Base-by-base conservation (phyloP, 169 alveolate species). In the Cryptosporidium canis region DNA sequence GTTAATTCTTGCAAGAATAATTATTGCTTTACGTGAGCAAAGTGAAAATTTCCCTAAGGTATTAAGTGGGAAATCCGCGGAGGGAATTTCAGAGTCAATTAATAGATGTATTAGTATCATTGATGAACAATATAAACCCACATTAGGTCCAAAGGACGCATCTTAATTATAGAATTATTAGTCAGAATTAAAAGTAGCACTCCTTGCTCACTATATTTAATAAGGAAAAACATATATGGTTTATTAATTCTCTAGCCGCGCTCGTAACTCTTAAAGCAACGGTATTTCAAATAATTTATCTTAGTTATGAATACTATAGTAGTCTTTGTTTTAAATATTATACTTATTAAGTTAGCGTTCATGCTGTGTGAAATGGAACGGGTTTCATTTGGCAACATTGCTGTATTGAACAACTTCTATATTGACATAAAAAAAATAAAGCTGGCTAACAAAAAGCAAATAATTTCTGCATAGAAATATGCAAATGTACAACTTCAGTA, bases 1-100 rank as follows among this genome's bases (percentile, higher is more conserved):
- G 14, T 61, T 77, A 35, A 55, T 77, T 77, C 72, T 77, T n/a
- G 56, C 87, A 77, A 77, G 71, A 41, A 77, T 77, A 41, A 77
- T 77, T 27, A 43, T 58, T 77, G 71, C 87, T 12, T 33, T 77
- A 33, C 51, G 71, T 4, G 70, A 55, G 6, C 87, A 61, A 77
- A 55, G 27, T 24, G 61, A 77, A 58, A 3, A 77, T 58, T n/a
- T 77, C 9, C 70, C 45, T 1, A 77, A 55, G 31, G 29, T 61
- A 35, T 16, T 77, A 12, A 63, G 45, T 61, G 72, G 72, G 16
- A 58, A 55, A 43, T 45, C 70, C 31, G 61, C 41, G n/a, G 64
- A 77, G 27, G 66, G 72, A 29, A 43, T 77, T 39, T 39, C 72
- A 31, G 77, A 58, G 45, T 24, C 70, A 7, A 55, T 77, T 11